Evolutionary conservation across 768 basidiomycete species (phyloP).

Genomic region (Chalciporus piperatus): DNA sequence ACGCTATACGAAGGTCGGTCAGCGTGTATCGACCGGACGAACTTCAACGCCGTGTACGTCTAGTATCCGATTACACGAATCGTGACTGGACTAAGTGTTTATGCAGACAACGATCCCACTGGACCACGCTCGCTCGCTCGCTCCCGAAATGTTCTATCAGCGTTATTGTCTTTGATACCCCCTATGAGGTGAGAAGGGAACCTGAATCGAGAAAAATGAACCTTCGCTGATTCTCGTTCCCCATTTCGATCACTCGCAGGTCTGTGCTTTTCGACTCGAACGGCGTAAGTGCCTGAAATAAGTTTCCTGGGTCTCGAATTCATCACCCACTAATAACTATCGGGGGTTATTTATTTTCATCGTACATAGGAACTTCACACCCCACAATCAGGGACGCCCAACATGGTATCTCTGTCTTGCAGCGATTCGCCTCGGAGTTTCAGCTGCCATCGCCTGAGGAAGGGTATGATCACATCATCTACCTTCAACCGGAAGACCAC

Average conservation of each 20-base stretch:
- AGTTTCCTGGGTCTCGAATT: slow-evolving; percentile 4
- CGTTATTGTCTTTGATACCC: slow-evolving; percentile 77
- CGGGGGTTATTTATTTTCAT: no score
- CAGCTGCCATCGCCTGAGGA: slow-evolving; percentile 53
- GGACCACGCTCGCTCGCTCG: slow-evolving; percentile 70
- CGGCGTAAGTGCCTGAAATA: slow-evolving; percentile 46
- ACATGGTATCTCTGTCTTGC: slow-evolving; percentile 58
- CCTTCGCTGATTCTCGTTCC: slow-evolving; percentile 9
- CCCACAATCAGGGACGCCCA: slow-evolving; percentile 70
- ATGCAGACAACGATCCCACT: slow-evolving; percentile 56
- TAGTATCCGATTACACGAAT: not conserved
- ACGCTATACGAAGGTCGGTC: slow-evolving; percentile 58
- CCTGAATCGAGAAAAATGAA: slow-evolving; percentile 1
- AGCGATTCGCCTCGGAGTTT: slow-evolving; percentile 63
- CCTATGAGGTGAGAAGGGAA: slow-evolving; percentile 57
- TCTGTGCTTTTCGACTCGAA: slow-evolving; percentile 59
- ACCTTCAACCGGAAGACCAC: slow-evolving; percentile 36
- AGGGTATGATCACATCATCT: slow-evolving; percentile 60
- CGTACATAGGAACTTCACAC: slow-evolving; percentile 58
- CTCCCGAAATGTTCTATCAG: slow-evolving; percentile 63
- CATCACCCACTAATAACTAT: slow-evolving; percentile 12
- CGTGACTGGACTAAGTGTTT: not conserved
- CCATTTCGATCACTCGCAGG: slow-evolving; percentile 37
- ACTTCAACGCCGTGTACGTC: slow-evolving; percentile 64
- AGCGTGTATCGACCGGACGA: slow-evolving; percentile 79